phyloP scores from a whole-genome alignment of 208 protist species.

The Vickermania spadyakhi region DNA sequence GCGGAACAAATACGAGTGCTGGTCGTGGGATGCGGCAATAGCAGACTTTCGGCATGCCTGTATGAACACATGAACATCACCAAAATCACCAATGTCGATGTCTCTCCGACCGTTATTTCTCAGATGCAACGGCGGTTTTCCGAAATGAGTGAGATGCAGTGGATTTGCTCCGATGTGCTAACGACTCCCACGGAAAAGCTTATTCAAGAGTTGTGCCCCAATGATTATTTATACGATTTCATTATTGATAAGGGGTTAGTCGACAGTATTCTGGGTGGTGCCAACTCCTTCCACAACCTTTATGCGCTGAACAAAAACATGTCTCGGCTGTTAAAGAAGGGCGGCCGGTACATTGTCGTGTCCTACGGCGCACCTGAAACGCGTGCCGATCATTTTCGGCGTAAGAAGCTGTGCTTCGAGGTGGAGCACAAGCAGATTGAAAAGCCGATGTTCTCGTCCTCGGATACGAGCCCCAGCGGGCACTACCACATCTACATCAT shows the following conservation, averaged over 20 bases:
- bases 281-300: slow-evolving; percentile 85
- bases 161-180: slow-evolving; percentile 71
- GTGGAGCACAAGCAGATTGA: slow-evolving; percentile 79
- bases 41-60: slow-evolving; percentile 60
- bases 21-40: slow-evolving; percentile 88
- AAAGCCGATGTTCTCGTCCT: slow-evolving; percentile 82
- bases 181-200: slow-evolving; percentile 74
- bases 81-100: slow-evolving; percentile 87
- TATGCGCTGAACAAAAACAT: slow-evolving; percentile 87
- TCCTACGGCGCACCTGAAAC: slow-evolving; percentile 87
- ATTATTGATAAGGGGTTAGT: slow-evolving; percentile 87
- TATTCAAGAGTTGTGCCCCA: slow-evolving; percentile 61
- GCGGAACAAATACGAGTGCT: slow-evolving; percentile 74
- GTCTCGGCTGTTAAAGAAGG: slow-evolving; percentile 80
- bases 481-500: slow-evolving; percentile 91
- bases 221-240: slow-evolving; percentile 82
- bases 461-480: slow-evolving; percentile 53
- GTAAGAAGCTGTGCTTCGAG: slow-evolving; percentile 79
- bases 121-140: slow-evolving; percentile 84
- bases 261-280: slow-evolving; percentile 77
- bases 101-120: slow-evolving; percentile 76
- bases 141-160: slow-evolving; percentile 83
- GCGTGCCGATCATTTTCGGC: slow-evolving; percentile 84
- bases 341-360: slow-evolving; percentile 71
- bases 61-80: slow-evolving; percentile 83